These are phyloP conservation scores for Westerdykella sp. DNA, from an alignment of 2,329 filamentous ascomycete species.

Conservation along the genomic window DNA sequence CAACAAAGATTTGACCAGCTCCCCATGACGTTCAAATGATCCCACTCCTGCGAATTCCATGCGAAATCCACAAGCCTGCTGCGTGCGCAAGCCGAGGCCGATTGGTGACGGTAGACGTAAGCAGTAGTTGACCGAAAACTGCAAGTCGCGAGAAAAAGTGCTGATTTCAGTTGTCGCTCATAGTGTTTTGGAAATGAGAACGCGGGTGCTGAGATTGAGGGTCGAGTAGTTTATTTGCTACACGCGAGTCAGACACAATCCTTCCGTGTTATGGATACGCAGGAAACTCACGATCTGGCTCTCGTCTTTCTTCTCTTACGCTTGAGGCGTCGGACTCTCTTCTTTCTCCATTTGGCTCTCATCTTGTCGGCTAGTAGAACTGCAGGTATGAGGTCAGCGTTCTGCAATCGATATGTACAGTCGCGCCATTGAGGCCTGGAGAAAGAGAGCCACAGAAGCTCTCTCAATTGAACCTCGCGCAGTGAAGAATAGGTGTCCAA, in stretches of 20 bases:
- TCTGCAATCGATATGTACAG: neutral
- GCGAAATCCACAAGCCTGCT: conserved; percentile 1
- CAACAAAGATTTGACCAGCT: conserved; percentile 34
- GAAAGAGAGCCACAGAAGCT: neutral
- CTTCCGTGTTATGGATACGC: neutral
- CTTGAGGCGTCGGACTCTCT: conserved; percentile 98
- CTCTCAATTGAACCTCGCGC: conserved; percentile 17
- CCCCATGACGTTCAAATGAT: conserved; percentile 24
- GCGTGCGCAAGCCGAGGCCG: neutral
- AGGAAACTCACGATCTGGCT: conserved; percentile 75
- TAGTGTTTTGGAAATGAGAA: conserved; percentile 18
- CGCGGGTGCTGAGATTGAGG: conserved; percentile 33
- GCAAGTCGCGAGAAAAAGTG: conserved; percentile 18
- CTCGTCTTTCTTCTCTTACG: conserved; percentile 99
- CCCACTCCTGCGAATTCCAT: conserved; percentile 19
- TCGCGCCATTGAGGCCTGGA: neutral
- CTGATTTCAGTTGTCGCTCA: conserved; percentile 4
- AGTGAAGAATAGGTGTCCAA: neutral
- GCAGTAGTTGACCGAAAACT: conserved; percentile 15
- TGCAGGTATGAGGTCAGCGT: conserved; percentile 21
- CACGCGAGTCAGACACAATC: conserved; percentile 7
- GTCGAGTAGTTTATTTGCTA: conserved; percentile 48
- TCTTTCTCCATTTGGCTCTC: conserved; percentile 99
- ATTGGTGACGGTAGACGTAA: conserved; percentile 11
- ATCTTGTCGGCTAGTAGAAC: conserved; percentile 47